Base-by-base conservation (phyloP, 2,329 filamentous ascomycete genomes). In the Fusarium ambrosium region DNA sequence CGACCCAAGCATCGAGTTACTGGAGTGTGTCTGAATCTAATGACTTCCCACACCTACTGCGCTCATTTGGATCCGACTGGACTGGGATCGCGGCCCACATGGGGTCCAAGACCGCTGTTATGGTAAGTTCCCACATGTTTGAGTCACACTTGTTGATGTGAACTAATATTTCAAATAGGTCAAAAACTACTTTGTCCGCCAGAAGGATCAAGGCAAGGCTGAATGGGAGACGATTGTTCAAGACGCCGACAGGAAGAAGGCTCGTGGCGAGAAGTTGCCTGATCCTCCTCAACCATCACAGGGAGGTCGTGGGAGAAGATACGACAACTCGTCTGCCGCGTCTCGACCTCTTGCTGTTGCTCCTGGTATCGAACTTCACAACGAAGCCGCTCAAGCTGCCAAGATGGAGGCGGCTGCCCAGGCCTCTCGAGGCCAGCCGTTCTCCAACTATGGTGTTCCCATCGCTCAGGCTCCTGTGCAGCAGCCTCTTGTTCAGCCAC, bases 21-120 rank as follows among this genome's bases (percentile, higher is more conserved):
- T 97, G 94, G 94, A 96, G 94, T 78, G 94, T 96, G 24, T 93
- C 92, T 1, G 94, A 97, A 83, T 89, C 92, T 64, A 92, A 89
- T 56, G 94, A 95, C 78, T 97, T 97, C 82, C 91, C 92, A 39
- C 89, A 88, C 66, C 87, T 95, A 68, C 86, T 97, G 56, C 89
- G 87, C 61, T 89, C 94, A 64, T 96, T 95, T 84, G 94, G 94
- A 68, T 94, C 92, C 18, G 93, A 97, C 80, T 97, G 93, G 90
- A 85, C 86, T 59, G 90, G 89, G 6, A 96, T 96, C 82, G 92
- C 94, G 45, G 87, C 87, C 62, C 91, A 94, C 77, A 95, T 97
- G 92, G 92, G 92, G 60, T 94, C 93, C 6, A 96, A 96, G 84
- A 96, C 94, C 20, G 89, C 92, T 66, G 93, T 93, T n/a, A 97